phyloP scores from a whole-genome alignment of 2,329 filamentous ascomycete genomes.

The Bretziella fagacearum region DNA sequence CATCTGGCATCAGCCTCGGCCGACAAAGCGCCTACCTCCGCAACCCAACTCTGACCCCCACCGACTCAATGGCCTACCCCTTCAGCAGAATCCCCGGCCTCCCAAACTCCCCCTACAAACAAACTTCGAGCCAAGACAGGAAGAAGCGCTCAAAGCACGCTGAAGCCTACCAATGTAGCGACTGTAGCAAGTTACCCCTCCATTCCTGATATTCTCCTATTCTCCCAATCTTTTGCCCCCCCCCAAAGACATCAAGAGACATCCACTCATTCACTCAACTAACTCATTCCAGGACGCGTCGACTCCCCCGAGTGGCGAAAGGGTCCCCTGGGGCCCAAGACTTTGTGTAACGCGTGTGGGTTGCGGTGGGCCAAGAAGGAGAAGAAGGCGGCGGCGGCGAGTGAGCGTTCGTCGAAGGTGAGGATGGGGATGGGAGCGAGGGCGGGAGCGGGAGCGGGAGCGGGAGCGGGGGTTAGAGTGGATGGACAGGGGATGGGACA shows the following conservation, averaged over 20 bases:
- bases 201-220: background rate
- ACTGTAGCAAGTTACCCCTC: conserved; percentile 49
- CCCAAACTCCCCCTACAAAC: background rate
- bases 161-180: conserved; percentile 87
- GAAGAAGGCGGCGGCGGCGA: conserved; percentile 38
- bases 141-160: conserved; percentile 83
- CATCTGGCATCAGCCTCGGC: no score
- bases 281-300: conserved; percentile 41
- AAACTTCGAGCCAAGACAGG: conserved; percentile 45
- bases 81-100: background rate
- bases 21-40: no score
- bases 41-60: no score
- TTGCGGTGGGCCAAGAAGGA: conserved; percentile 63
- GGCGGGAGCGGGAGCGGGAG: background rate
- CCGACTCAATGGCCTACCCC: background rate
- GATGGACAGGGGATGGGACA: background rate
- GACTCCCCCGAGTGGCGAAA: conserved; percentile 95
- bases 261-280: background rate
- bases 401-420: background rate
- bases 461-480: background rate
- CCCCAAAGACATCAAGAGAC: background rate
- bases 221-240: background rate
- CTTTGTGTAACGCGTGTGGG: conserved; percentile 87
- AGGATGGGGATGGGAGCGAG: background rate
- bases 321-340: conserved; percentile 82